These are phyloP conservation scores for Colletotrichum sp. DNA, from an alignment of 2,329 filamentous ascomycete species.

Conservation along the genomic window DNA sequence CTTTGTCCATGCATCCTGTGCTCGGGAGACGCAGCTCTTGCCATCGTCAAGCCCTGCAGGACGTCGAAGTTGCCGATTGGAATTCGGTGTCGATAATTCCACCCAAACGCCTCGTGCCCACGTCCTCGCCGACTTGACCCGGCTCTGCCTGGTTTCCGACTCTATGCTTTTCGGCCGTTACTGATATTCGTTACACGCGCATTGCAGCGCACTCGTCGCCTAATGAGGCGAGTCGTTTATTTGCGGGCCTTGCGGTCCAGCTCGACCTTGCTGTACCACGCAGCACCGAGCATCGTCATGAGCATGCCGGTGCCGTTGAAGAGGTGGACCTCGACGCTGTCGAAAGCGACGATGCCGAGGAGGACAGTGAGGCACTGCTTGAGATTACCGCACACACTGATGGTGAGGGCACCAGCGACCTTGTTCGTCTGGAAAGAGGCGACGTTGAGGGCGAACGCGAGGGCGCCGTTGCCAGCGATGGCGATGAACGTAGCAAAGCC, in stretches of 20 bases:
- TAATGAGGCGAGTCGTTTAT: background rate
- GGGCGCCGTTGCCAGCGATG: constrained; percentile 55
- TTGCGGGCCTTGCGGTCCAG: constrained; percentile 48
- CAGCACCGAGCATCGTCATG: constrained; percentile 60
- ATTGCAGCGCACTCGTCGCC: background rate
- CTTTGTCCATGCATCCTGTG: background rate
- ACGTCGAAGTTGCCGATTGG: background rate
- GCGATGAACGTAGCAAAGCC: constrained; percentile 41
- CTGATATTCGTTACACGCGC: constrained; percentile 19
- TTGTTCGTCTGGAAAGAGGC: constrained; percentile 65
- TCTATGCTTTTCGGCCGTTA: constrained; percentile 20
- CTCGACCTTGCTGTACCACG: constrained; percentile 63
- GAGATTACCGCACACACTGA: constrained; percentile 64
- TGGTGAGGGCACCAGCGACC: constrained; percentile 61
- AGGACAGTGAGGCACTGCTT: constrained; percentile 63
- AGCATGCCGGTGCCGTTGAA: constrained; percentile 62
- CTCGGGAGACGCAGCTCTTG: background rate
- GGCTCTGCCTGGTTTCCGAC: constrained; percentile 1
- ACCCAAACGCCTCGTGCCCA: constrained; percentile 2
- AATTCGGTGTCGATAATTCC: background rate
- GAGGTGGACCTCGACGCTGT: constrained; percentile 49
- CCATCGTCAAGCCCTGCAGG: background rate
- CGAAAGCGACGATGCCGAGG: constrained; percentile 58
- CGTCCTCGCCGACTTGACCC: background rate
- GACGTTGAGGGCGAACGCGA: constrained; percentile 62